Percentiles rank a stretch among this genome's conserved stretches.
Conservation (phyloP, 108 stramenopile genomes). For the Conticribra guillardii region DNA sequence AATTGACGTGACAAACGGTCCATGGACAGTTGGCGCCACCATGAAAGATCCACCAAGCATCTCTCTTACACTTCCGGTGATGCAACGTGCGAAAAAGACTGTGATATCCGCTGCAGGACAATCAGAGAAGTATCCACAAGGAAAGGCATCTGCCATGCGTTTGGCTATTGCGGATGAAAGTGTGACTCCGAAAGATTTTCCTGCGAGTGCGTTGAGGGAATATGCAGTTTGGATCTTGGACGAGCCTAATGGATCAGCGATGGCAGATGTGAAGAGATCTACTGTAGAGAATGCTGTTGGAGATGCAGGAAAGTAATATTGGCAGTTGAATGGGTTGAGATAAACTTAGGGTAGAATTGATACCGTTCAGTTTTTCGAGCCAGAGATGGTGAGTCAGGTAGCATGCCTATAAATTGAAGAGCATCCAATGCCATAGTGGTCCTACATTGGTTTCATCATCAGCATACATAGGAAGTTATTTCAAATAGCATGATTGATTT, state of each 20-base stretch:
- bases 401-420: too few species aligned
- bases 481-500: too few species aligned
- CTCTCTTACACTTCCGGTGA: constrained; percentile 74
- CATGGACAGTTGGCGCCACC: constrained; percentile 65
- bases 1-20: constrained; percentile 53
- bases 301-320: constrained; percentile 16
- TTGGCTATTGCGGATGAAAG: constrained; percentile 62
- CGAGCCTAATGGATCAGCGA: constrained; percentile 61
- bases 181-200: constrained; percentile 67
- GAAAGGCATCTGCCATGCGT: constrained; percentile 76
- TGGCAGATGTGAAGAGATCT: constrained; percentile 35
- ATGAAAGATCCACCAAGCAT: constrained; percentile 80
- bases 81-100: constrained; percentile 59
- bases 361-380: too few species aligned
- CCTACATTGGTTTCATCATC: too few species aligned
- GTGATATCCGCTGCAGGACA: constrained; percentile 80
- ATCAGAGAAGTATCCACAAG: constrained; percentile 79
- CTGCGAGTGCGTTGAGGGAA: constrained; percentile 68
- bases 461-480: too few species aligned
- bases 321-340: not conserved
- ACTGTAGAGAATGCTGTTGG: constrained; percentile 48
- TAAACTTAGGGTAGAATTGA: too few species aligned
- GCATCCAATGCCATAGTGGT: too few species aligned
- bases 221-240: constrained; percentile 77
- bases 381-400: too few species aligned